Percentiles rank a stretch among this genome's conserved stretches.
phyloP scores from a whole-genome alignment of 2,329 filamentous ascomycete species.

The Diaporthe vaccinii region DNA sequence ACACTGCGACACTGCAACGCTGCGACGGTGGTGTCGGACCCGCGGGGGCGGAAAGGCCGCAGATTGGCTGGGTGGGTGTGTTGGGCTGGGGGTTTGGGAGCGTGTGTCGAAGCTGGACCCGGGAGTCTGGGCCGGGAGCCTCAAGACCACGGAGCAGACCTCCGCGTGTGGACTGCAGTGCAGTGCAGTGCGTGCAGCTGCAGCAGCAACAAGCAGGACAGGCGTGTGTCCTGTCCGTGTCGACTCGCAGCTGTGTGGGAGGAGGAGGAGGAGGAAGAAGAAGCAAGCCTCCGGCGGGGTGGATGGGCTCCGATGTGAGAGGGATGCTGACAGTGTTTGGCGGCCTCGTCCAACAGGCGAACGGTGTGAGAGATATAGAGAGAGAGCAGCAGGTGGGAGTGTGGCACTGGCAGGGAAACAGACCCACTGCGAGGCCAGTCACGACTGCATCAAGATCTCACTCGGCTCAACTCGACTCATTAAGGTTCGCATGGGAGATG shows the following conservation, averaged over 20 bases:
- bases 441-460: neutral
- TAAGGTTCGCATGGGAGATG: constrained; percentile 12
- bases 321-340: constrained; percentile 1
- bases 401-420: neutral
- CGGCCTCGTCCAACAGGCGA: neutral
- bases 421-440: neutral
- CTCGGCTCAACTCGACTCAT: neutral
- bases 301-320: too few species aligned
- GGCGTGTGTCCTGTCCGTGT: neutral
- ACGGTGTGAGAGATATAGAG: neutral
- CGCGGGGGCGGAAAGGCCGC: constrained; percentile 17
- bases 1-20: neutral
- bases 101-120: constrained; percentile 21
- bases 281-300: too few species aligned
- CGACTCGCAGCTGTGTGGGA: too few species aligned
- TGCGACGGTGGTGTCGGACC: constrained; percentile 9
- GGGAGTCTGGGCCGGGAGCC: constrained; percentile 11
- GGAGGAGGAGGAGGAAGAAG: too few species aligned
- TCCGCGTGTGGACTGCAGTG: neutral
- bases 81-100: neutral
- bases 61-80: constrained; percentile 19
- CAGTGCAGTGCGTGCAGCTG: neutral
- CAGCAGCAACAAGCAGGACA: neutral
- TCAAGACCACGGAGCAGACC: neutral
- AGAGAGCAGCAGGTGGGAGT: neutral